Evolutionary conservation across 192 early-diverging fungal genomes (phyloP).

Genomic region (Mortierella antarctica): DNA sequence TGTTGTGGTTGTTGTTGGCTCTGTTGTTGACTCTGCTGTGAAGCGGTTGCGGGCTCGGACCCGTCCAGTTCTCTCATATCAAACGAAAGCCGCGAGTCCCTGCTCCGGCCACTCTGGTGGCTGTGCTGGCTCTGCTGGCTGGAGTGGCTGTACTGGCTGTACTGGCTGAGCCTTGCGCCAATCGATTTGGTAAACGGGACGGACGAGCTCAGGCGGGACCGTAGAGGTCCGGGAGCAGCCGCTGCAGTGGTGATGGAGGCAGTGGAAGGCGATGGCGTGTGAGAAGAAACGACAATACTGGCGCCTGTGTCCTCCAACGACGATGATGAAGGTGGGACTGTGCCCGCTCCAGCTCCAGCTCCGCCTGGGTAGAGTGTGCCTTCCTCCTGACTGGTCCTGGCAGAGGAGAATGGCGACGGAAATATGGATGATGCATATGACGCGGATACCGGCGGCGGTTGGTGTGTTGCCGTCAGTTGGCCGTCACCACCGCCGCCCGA

Average conservation of each 20-base stretch:
- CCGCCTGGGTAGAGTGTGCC: neutral
- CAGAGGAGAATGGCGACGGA: constrained; percentile 6
- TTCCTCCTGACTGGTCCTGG: constrained; percentile 15
- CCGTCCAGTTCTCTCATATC: constrained; percentile 12
- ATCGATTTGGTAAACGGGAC: constrained; percentile 22
- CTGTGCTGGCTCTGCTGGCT: constrained; percentile 44
- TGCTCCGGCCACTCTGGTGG: constrained; percentile 33
- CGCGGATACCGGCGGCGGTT: neutral
- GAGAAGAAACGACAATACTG: neutral
- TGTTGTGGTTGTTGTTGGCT: neutral
- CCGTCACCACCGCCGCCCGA: neutral
- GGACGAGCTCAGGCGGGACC: constrained; percentile 3
- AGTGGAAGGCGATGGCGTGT: neutral
- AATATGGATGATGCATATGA: neutral
- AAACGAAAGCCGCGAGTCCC: constrained; percentile 34
- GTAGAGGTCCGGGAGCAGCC: neutral
- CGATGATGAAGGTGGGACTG: neutral
- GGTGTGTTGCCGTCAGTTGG: neutral
- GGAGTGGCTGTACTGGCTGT: constrained; percentile 38
- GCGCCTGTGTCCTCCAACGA: neutral
- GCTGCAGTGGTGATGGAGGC: neutral
- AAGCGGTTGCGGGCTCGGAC: neutral
- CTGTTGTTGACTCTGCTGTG: neutral
- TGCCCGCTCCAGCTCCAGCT: no score
- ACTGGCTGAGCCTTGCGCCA: constrained; percentile 24